Base-by-base conservation (phyloP, 164 flowering plant genomes). In the Liquidambar formosana region DNA sequence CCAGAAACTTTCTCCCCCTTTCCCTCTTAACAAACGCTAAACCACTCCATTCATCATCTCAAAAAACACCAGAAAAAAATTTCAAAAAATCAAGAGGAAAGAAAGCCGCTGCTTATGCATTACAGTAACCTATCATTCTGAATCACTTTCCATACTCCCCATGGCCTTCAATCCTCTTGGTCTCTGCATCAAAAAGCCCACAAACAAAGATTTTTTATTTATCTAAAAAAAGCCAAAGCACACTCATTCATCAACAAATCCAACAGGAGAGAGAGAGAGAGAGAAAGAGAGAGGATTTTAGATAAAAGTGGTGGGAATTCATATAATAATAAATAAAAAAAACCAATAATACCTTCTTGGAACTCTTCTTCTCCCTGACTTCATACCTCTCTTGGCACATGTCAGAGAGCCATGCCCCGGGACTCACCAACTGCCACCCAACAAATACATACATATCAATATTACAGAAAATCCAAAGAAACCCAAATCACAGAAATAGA, bases 311-410 rank as follows among this genome's bases (percentile, higher is more conserved):
- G 28, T 8, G 46, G 21, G 19, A 58, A 8, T 0, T 0, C 5
- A 27, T 58, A 4, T 8, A 5, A n/a, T n/a, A n/a, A n/a, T n/a
- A n/a, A n/a, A n/a, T n/a, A 18, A n/a, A 6, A 14, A 64, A 1
- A 22, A 25, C 4, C 15, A 3, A 15, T 8, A 26, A 56, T 73
- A 85, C 92, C 96, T 90, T 90, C 88, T 86, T 88, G 60, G 84
- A 84, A 73, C 80, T 78, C 76, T 90, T 90, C 90, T 90, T 90
- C 88, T 88, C 96, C 69, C 90, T 80, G 52, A 90, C 96, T 73
- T 90, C 96, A 73, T 90, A 90, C 72, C 96, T 77, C 43, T 85
- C 84, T 78, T 80, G 81, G 56, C 88, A 81, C 85, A 90, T 67
- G 65, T 90, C 96, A 25, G 87, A 75, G 5, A 90, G 67, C 96